Percentiles rank a stretch among this genome's conserved stretches.
phyloP scores from a whole-genome alignment of 345 rosid genomes.

The Eucalyptus dawsonii region DNA sequence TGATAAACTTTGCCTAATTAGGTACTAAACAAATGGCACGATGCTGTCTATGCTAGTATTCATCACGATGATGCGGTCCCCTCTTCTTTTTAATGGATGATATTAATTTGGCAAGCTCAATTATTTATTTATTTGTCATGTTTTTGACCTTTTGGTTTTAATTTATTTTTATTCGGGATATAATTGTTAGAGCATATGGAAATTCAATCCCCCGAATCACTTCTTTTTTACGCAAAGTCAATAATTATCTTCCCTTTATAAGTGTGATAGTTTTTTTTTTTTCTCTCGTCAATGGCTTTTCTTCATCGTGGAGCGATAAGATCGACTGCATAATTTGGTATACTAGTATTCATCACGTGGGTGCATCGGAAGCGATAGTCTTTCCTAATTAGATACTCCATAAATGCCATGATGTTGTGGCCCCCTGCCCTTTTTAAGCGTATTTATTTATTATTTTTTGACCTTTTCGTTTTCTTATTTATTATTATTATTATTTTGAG shows the following conservation, averaged over 20 bases:
- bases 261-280: background rate
- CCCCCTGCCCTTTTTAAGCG: no score
- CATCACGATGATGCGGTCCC: no score
- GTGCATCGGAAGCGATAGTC: background rate
- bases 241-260: background rate
- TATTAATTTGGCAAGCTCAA: background rate
- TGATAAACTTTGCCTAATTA: no score
- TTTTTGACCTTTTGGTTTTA: background rate
- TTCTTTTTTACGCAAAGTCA: background rate
- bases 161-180: background rate
- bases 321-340: no score
- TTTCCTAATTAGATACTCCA: background rate
- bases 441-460: background rate
- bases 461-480: no score
- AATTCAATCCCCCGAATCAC: background rate
- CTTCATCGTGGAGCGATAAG: background rate
- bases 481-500: no score
- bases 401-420: background rate
- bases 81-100: background rate
- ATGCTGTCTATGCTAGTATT: no score
- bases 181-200: background rate
- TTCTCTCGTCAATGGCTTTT: background rate
- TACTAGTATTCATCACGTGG: background rate
- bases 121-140: background rate
- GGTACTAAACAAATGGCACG: no score